Evolutionary conservation across 306 rosid species (phyloP).

Genomic region (Glycyrrhiza uralensis): DNA sequence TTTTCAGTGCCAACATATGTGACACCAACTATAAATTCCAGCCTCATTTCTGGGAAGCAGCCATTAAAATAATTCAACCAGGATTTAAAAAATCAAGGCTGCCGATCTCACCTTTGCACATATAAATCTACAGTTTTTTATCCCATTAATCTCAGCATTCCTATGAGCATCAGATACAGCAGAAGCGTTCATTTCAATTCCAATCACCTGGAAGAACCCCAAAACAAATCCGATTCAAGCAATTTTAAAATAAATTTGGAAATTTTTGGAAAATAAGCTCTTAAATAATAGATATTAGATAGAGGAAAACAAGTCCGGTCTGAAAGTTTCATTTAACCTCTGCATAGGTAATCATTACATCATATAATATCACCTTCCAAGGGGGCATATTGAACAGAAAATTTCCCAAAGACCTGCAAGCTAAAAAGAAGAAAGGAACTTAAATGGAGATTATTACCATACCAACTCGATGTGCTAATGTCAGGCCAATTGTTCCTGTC

Average conservation of each 20-base stretch:
- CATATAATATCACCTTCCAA: conserved; percentile 8
- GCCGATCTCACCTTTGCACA: conserved; percentile 73
- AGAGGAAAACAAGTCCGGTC: background rate
- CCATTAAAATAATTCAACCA: conserved; percentile 18
- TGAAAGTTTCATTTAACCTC: background rate
- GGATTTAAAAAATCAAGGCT: conserved; percentile 2
- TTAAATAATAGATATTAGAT: background rate
- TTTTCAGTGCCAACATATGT: background rate
- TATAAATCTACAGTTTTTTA: conserved; percentile 75
- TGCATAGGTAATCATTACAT: conserved; percentile 3
- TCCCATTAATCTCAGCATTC: conserved; percentile 93
- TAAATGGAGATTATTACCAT: conserved; percentile 71
- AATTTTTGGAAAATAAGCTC: background rate
- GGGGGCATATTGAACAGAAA: background rate
- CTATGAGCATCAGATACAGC: conserved; percentile 84
- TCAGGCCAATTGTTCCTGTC: conserved; percentile 95
- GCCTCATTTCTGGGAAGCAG: background rate
- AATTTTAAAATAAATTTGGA: background rate
- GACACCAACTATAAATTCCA: conserved; percentile 2
- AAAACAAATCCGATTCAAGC: conserved; percentile 14
- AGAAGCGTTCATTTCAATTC: conserved; percentile 96
- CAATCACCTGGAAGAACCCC: conserved; percentile 67
- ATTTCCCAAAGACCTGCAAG: background rate
- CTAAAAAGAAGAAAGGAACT: background rate
- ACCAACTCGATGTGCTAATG: conserved; percentile 95